phyloP scores from a whole-genome alignment of 257 asterid genomes.

The Datura wrightii region DNA sequence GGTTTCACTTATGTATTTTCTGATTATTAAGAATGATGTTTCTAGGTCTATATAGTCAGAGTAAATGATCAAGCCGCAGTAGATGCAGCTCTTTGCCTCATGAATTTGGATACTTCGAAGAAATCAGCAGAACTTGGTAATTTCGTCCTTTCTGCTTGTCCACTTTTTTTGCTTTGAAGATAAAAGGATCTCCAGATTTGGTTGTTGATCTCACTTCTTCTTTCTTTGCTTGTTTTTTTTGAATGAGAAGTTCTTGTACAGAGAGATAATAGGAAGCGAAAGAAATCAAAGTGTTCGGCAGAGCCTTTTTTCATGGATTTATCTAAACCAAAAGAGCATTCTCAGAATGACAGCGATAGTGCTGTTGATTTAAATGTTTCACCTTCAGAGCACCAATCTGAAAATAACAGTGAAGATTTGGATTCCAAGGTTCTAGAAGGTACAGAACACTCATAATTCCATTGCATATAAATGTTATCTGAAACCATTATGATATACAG shows the following conservation, averaged over 20 bases:
- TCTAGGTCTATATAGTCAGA: constrained; percentile 86
- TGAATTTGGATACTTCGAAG: constrained; percentile 53
- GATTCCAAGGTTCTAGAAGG: constrained; percentile 57
- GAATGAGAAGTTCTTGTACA: constrained; percentile 47
- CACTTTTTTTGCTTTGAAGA: constrained; percentile 27
- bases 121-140: constrained; percentile 55
- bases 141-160: neutral
- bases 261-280: constrained; percentile 59
- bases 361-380: constrained; percentile 35
- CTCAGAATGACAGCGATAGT: constrained; percentile 35
- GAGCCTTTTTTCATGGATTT: constrained; percentile 53
- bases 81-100: constrained; percentile 73
- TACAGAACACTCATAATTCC: constrained; percentile 26
- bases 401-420: constrained; percentile 44
- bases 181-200: neutral
- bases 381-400: constrained; percentile 39
- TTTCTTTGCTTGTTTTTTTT: constrained; percentile 32
- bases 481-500: neutral
- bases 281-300: constrained; percentile 49
- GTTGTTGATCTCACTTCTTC: constrained; percentile 32
- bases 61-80: constrained; percentile 61
- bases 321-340: constrained; percentile 38
- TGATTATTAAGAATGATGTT: constrained; percentile 29
- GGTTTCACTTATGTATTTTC: constrained; percentile 21
- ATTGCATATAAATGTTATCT: neutral